Base-by-base conservation (phyloP, 2,329 filamentous ascomycete genomes). In the Epichloe festucae region DNA sequence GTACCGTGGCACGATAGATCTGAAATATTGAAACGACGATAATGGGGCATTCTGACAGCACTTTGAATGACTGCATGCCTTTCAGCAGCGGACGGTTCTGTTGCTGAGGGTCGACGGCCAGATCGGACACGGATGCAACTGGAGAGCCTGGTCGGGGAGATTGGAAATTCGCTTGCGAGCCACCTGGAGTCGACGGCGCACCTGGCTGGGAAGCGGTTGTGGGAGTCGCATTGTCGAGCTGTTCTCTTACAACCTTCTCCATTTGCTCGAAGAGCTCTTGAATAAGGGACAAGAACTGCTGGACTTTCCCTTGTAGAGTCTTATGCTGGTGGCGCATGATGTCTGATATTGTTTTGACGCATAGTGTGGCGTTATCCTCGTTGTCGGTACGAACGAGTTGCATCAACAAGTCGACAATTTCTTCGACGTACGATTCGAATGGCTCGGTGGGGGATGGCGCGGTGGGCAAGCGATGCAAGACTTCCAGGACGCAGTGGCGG, bases 11-110 rank as follows among this genome's bases (percentile, higher is more conserved):
- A 47, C 90, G 82, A 62, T 98, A 93, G 5, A 91, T 86, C 69
- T 98, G 93, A 66, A 98, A 97, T 57, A 98, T 88, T 4, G 91
- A 97, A 1, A 98, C 93, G 3, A 99, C 93, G 41, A 98, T 97
- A 49, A 99, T 99, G 0, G 93, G 93, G 60, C 93, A 98, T 67
- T 99, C 93, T 1, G 91, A 89, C 4, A 98, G 78, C 23, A 98
- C 91, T 67, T 97, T 98, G 78, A 99, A 98, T 1, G 93, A 98
- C 65, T 95, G 89, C 88, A 96, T 96, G 34, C 93, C 93, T 68
- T 89, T 95, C 51, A 90, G 73, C 36, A 98, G 70, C 47, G 88
- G 85, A 53, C 90, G 82, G 51, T 70, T 88, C 60, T 89, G 85
- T 63, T 91, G 88, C 60, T 89, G 85, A n/a, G 75, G 73, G 60